Evolutionary conservation across 2,329 filamentous ascomycete species (phyloP), one percentile per base, ranked within the genome.

Genomic region (Onygenales sp.): DNA sequence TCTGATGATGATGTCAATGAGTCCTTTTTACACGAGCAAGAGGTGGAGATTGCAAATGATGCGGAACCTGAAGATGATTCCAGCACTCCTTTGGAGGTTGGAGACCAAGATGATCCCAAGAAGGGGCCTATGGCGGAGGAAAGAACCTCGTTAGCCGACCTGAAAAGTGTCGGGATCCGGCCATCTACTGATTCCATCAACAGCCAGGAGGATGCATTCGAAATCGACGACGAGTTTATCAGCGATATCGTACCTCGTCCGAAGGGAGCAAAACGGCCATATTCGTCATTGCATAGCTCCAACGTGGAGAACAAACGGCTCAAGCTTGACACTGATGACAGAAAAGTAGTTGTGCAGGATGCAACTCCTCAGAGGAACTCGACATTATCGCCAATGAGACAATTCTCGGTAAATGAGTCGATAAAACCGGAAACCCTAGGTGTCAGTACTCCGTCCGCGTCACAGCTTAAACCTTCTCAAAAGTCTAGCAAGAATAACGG

Each of bases 1-100:
- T 74, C 69, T 11, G 72, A 74, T 54, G 74, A 77, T 53, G 69
- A 49, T 54, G 13, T 50, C 32, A 51, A 52, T 48, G 8, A 52
- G 27, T 37, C 47, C 10, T 44, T 54, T 42, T 39, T 39, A 4
- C 46, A 51, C 10, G 32, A 36, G 27, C 37, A 45, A 36, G 50
- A 52, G n/a, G 32, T 14, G 21, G 43, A 45, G 42, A 56, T 55
- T 40, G 59, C 55, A 4, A 56, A 34, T 40, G 51, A 59, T 17
- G 53, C 59, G 40, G 55, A 57, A 17, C 56, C 60, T 9, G 51
- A 59, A 48, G 51, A 52, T 9, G 55, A 55, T 42, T n/a, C 49
- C 1, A 31, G 43, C 10, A 9, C 14, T 11, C n/a, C 31, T 6
- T 21, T 44, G 13, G 31, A 36, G 11, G 6, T 36, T 44, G 6